Conservation (phyloP, 192 early-diverging fungal genomes). For the Oehlia diaphana region DNA sequence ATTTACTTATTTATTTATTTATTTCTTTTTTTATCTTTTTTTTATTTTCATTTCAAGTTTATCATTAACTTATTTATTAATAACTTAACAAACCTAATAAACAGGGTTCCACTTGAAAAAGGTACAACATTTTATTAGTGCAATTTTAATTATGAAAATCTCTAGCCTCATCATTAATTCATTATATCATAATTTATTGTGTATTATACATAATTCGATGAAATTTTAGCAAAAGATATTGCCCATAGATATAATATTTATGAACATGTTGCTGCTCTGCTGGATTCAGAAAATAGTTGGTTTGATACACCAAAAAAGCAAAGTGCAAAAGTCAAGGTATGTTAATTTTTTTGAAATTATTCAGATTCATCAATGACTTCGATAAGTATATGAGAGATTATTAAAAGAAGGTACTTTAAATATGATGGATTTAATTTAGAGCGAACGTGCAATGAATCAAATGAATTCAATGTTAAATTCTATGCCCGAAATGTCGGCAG, state of each 20-base stretch:
- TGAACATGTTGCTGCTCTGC: constrained; percentile 23
- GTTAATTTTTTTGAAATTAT: not conserved
- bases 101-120: constrained; percentile 25
- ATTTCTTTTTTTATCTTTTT: not conserved
- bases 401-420: not conserved
- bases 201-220: not conserved
- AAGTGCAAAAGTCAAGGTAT: constrained; percentile 8
- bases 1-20: not conserved
- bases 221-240: constrained; percentile 27
- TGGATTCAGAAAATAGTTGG: constrained; percentile 32
- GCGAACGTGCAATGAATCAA: not conserved
- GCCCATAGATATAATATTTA: constrained; percentile 30
- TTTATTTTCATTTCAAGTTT: not conserved
- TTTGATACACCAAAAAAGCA: constrained; percentile 22
- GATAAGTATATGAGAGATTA: not conserved
- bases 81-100: not conserved
- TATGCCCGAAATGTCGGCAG: not conserved
- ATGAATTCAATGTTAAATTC: not conserved
- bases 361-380: too few relatives aligned
- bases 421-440: not conserved
- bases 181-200: not conserved
- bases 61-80: not conserved
- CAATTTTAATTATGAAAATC: not conserved
- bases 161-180: not conserved
- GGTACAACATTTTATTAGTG: not conserved